Evolutionary conservation across 2,329 filamentous ascomycete species (phyloP).

Genomic region (Penicillium expansum): DNA sequence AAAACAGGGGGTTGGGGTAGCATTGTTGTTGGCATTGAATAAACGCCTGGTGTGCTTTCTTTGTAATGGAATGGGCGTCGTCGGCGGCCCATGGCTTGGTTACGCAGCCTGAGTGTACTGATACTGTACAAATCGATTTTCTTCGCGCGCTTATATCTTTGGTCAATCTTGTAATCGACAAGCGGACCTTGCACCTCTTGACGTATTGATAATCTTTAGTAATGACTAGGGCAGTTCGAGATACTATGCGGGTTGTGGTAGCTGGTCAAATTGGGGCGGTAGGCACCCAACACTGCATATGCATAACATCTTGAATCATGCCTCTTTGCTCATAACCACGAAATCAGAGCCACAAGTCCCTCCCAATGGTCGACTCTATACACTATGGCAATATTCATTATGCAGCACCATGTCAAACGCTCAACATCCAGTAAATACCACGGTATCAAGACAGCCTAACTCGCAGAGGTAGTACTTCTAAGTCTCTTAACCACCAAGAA

Average conservation of each 20-base stretch:
- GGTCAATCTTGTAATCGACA: background rate
- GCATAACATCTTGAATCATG: background rate
- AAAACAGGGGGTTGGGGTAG: slow-evolving; percentile 24
- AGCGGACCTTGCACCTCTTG: background rate
- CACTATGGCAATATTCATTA: background rate
- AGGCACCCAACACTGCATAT: background rate
- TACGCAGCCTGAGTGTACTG: slow-evolving; percentile 35
- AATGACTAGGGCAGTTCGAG: background rate
- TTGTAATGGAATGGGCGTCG: slow-evolving; percentile 26
- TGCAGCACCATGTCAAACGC: background rate
- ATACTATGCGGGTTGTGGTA: background rate
- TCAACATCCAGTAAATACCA: background rate
- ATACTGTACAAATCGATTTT: slow-evolving; percentile 45
- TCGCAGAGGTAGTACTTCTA: background rate
- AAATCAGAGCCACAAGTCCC: background rate
- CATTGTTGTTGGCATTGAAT: slow-evolving; percentile 19
- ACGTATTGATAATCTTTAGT: background rate
- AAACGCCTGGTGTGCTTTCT: slow-evolving; percentile 23
- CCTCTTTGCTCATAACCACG: background rate
- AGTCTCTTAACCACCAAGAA: slow-evolving; percentile 35
- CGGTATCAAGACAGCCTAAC: background rate
- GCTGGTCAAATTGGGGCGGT: background rate
- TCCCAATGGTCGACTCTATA: background rate
- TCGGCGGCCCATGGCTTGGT: slow-evolving; percentile 26
- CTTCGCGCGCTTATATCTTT: slow-evolving; percentile 20